Conservation (phyloP, 2,329 filamentous ascomycete genomes). For the Verruconis gallopava region DNA sequence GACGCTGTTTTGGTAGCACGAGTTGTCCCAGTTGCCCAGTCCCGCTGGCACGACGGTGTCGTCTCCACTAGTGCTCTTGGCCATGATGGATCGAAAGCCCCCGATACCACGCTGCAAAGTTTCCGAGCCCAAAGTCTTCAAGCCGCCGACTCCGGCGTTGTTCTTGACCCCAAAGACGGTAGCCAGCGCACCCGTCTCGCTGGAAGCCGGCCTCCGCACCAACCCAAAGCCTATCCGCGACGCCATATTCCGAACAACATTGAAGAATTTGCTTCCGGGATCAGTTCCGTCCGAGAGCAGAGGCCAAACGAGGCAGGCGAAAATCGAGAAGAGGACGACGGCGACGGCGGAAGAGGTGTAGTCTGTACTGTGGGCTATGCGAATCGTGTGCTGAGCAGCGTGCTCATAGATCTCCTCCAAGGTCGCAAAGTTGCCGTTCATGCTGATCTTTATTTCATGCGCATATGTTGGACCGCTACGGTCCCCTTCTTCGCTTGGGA, state of each 20-base stretch:
- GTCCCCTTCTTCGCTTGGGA: no score
- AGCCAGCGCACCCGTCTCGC: conserved; percentile 1
- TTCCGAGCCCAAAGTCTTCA: no score
- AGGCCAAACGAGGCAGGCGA: neutral
- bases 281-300: neutral
- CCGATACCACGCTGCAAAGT: neutral
- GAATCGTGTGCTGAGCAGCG: no score
- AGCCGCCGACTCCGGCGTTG: no score
- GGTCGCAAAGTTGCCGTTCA: no score
- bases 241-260: neutral
- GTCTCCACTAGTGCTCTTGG: neutral
- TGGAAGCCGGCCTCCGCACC: neutral
- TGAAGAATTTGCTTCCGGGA: neutral
- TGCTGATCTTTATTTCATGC: no score
- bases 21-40: conserved; percentile 85
- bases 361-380: no score
- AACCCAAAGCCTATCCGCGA: neutral
- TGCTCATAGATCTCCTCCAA: no score
- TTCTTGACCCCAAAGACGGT: conserved; percentile 2
- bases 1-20: conserved; percentile 95
- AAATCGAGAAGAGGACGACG: neutral
- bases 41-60: conserved; percentile 36
- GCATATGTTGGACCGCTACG: no score
- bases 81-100: neutral
- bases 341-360: no score